Evolutionary conservation across 192 early-diverging fungal genomes (phyloP), one percentile per base, ranked within the genome.

Genomic region (Blastocladiella britannica): DNA sequence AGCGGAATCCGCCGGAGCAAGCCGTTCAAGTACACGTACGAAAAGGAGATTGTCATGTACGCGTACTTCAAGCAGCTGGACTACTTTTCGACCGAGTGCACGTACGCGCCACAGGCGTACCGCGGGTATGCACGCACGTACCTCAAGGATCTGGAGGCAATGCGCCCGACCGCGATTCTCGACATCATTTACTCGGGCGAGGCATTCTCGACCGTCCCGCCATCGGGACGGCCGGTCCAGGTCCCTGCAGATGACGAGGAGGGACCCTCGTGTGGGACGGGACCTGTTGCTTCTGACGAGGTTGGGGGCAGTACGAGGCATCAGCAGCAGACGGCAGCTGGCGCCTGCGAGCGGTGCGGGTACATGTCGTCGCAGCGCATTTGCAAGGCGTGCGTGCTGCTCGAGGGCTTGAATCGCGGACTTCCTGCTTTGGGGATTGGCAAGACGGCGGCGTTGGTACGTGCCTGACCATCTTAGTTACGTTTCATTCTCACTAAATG

Each of bases 31-130:
- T 94, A 95, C 67, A 92, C 91, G 0, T 97, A 97, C 59, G 94
- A 97, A 68, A 97, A 97, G 70, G 94, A 97, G 61, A 97, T 97
- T 62, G 94, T 97, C 62, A 93, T 97, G 92, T 90, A 97, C 61
- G 94, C 94, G 24, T 95, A 97, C 63, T 89, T 91, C 63, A 87
- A 88, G 69, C 83, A 89, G 29, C 71, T 97, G 25, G 94, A 97
- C 64, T 97, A 97, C 72, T 97, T 97, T 56, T 93, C 91, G 12
- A 97, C 94, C 9, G 94, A 97, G 65, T 97, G 94, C 65, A 89
- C 87, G 24, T 97, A 97, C 68, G 89, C 90, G 28, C 92, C 92
- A 25, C 91, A 97, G 62, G 89, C 94, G 5, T 97, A 95, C 58
- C 84, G 94, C 37, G 94, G 94, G 5, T 79, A 94, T 67, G 94